A percentile compares a stretch with the other conserved stretches of the same genome.
Evolutionary conservation across 768 basidiomycete genomes (phyloP).

Genomic region (Leccinum rimulosum): DNA sequence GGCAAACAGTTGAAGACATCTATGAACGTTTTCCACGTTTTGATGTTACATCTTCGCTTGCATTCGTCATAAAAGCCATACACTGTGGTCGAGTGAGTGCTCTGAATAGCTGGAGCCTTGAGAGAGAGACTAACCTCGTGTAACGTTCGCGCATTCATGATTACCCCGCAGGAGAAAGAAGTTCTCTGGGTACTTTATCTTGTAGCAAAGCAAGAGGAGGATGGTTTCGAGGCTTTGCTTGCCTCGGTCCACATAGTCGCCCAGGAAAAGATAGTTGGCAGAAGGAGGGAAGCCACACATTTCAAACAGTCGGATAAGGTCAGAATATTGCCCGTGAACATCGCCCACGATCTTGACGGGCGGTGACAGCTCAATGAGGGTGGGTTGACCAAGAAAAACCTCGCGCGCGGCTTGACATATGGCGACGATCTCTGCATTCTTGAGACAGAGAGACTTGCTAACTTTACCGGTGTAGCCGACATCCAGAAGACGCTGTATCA

Average conservation of each 20-base stretch:
- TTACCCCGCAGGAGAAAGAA: slow-evolving; percentile 98
- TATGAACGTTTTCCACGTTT: slow-evolving; percentile 99
- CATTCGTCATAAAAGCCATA: slow-evolving; percentile 99
- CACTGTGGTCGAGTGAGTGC: slow-evolving; percentile 47
- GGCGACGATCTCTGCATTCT: slow-evolving; percentile 92
- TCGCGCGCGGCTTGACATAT: slow-evolving; percentile 96
- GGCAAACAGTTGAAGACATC: slow-evolving; percentile 99
- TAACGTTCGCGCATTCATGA: slow-evolving; percentile 99
- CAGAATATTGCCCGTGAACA: slow-evolving; percentile 98
- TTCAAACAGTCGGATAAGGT: slow-evolving; percentile 97
- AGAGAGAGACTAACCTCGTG: slow-evolving; percentile 67
- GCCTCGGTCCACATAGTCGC: slow-evolving; percentile 98
- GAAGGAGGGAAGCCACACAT: slow-evolving; percentile 99
- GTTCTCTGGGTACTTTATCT: slow-evolving; percentile 99
- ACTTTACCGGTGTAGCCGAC: slow-evolving; percentile 98
- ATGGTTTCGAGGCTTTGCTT: slow-evolving; percentile 99
- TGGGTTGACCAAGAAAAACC: slow-evolving; percentile 94
- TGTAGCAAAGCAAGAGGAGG: slow-evolving; percentile 94
- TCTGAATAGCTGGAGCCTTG: slow-evolving; percentile 10
- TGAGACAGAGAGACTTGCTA: slow-evolving; percentile 91
- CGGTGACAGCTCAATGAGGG: slow-evolving; percentile 93
- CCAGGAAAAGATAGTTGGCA: slow-evolving; percentile 97
- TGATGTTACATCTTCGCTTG: slow-evolving; percentile 98
- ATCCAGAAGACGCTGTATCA: slow-evolving; percentile 94
- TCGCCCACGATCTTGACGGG: slow-evolving; percentile 99